phyloP scores from a whole-genome alignment of 257 asterid species.

The Osmanthus fragrans region DNA sequence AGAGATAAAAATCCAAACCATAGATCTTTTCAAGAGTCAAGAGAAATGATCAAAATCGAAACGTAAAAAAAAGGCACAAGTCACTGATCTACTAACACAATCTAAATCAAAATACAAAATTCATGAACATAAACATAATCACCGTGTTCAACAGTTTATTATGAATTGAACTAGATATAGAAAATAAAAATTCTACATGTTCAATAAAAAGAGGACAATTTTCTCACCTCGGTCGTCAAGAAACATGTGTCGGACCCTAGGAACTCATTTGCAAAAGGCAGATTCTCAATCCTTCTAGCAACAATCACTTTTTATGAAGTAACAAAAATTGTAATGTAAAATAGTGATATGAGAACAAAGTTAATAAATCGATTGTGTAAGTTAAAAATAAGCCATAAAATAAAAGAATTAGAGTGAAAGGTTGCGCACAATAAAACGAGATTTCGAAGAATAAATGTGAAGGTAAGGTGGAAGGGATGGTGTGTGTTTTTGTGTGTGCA shows the following conservation, averaged over 20 bases:
- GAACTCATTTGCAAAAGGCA: constrained; percentile 1
- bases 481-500: constrained; percentile 21
- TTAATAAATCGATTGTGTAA: background rate
- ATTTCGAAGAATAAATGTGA: constrained; percentile 27
- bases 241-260: constrained; percentile 16
- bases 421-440: constrained; percentile 23
- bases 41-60: constrained; percentile 4
- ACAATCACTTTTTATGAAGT: background rate
- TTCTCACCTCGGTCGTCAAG: constrained; percentile 43
- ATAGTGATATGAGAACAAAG: background rate
- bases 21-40: constrained; percentile 8
- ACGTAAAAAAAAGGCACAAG: background rate
- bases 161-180: constrained; percentile 2
- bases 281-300: constrained; percentile 17
- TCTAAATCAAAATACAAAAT: background rate
- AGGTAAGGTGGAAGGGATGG: constrained; percentile 24
- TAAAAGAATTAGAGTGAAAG: constrained; percentile 10
- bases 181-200: background rate
- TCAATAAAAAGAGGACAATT: constrained; percentile 1
- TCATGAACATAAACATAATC: background rate
- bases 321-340: background rate
- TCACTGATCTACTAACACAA: background rate
- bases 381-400: background rate
- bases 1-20: no score
- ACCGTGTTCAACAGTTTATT: background rate